Evolutionary conservation across 805 yeast species (phyloP).

Genomic region (Metschnikowia continentalis): DNA sequence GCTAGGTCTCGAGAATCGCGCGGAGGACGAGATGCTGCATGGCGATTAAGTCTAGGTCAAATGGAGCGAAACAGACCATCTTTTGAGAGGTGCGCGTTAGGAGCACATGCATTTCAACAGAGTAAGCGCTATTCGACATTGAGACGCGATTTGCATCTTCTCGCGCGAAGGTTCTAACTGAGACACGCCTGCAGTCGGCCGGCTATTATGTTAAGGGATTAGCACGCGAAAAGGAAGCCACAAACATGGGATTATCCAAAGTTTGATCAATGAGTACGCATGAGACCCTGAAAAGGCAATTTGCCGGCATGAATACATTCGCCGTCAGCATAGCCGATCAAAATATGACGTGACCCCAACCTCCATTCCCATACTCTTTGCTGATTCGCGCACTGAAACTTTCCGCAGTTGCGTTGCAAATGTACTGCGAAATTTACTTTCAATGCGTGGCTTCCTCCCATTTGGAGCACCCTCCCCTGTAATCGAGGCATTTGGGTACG

Average conservation of each 20-base stretch:
- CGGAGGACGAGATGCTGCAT: background rate
- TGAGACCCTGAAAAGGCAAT: too few relatives aligned
- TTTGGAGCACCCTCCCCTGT: background rate
- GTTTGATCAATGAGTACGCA: too few relatives aligned
- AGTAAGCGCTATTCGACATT: background rate
- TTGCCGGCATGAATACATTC: too few relatives aligned
- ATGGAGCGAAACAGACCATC: slow-evolving; percentile 1
- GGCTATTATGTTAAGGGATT: background rate
- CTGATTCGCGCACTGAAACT: background rate
- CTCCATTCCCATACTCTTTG: background rate
- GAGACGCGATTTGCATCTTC: slow-evolving; percentile 5
- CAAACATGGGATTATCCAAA: background rate
- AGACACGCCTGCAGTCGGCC: slow-evolving; percentile 2
- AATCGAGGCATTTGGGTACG: background rate
- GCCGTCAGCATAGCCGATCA: background rate
- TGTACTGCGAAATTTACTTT: background rate
- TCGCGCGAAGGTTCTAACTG: background rate
- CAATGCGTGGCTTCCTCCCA: slow-evolving; percentile 1
- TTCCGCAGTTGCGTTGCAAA: background rate
- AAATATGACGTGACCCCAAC: background rate
- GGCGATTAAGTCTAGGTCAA: background rate
- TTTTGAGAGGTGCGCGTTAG: slow-evolving; percentile 1
- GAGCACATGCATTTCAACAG: background rate
- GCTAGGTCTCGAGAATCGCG: background rate
- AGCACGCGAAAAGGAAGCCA: background rate